Evolutionary conservation across 164 flowering plant species (phyloP).

Genomic region (Santalum album): DNA sequence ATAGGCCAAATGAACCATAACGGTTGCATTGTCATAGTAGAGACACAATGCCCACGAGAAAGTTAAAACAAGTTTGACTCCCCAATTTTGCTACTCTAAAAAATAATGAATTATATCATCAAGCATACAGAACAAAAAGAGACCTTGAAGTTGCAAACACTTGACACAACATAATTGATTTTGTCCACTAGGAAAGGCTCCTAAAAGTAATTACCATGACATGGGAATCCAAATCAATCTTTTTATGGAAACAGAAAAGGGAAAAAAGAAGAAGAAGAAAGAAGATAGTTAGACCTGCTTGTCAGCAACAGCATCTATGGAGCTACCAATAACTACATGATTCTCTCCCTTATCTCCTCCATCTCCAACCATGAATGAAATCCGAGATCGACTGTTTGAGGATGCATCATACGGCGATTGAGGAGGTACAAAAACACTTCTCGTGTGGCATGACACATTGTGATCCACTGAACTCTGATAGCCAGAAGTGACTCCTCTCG

Average conservation of each 20-base stretch:
- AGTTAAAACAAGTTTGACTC: too few species aligned
- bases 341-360: slow-evolving; percentile 30
- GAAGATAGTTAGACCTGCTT: slow-evolving; percentile 40
- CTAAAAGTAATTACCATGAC: too few species aligned
- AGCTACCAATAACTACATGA: slow-evolving; percentile 37
- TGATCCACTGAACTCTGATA: slow-evolving; percentile 41
- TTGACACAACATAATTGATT: too few species aligned
- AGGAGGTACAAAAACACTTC: slow-evolving; percentile 42
- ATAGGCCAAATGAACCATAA: too few species aligned
- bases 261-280: not conserved
- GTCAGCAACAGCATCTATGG: slow-evolving; percentile 38
- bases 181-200: too few species aligned
- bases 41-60: too few species aligned
- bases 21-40: too few species aligned
- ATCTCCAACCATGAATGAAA: slow-evolving; percentile 41
- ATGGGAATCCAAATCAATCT: too few species aligned
- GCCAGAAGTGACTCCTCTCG: slow-evolving; percentile 47
- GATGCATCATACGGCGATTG: slow-evolving; percentile 45
- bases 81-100: too few species aligned
- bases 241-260: slow-evolving; percentile 22
- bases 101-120: too few species aligned
- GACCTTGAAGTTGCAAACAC: too few species aligned
- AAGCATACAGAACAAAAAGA: too few species aligned
- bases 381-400: slow-evolving; percentile 28
- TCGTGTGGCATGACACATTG: slow-evolving; percentile 33